Evolutionary conservation across 2,329 filamentous ascomycete species (phyloP).

Genomic region (Cercospora brassicicola): DNA sequence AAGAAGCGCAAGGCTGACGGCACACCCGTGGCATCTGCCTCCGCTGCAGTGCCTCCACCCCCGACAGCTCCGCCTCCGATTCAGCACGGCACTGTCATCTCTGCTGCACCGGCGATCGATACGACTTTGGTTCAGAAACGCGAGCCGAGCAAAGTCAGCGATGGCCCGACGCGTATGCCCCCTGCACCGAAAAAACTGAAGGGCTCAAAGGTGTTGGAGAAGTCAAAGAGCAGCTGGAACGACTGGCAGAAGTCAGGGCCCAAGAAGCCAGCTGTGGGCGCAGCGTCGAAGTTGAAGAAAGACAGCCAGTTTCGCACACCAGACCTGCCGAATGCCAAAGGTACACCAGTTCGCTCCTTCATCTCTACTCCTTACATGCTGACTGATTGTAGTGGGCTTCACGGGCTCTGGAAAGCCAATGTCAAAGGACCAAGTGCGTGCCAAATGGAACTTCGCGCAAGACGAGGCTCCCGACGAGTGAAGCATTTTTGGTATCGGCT

Average conservation of each 20-base stretch:
- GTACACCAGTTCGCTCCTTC: slow-evolving; percentile 49
- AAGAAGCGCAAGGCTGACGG: slow-evolving; percentile 76
- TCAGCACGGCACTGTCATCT: slow-evolving; percentile 59
- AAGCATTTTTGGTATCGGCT: not conserved
- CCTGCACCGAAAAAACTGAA: slow-evolving; percentile 73
- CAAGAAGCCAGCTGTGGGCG: slow-evolving; percentile 33
- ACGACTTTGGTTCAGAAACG: slow-evolving; percentile 62
- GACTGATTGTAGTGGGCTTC: slow-evolving; percentile 51
- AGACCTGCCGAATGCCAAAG: slow-evolving; percentile 80
- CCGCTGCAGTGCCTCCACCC: slow-evolving; percentile 40
- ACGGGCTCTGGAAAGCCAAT: slow-evolving; percentile 93
- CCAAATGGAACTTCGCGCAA: slow-evolving; percentile 32
- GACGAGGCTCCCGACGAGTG: slow-evolving; percentile 28
- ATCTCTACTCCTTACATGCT: not conserved
- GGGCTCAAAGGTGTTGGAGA: slow-evolving; percentile 88
- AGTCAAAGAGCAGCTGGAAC: slow-evolving; percentile 90
- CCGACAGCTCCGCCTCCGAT: slow-evolving; percentile 40
- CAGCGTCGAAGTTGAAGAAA: slow-evolving; percentile 30
- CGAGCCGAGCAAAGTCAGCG: slow-evolving; percentile 62
- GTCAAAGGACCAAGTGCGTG: slow-evolving; percentile 69
- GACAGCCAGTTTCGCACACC: slow-evolving; percentile 59
- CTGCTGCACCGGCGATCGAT: slow-evolving; percentile 66
- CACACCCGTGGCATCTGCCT: slow-evolving; percentile 50
- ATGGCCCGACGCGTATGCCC: slow-evolving; percentile 50
- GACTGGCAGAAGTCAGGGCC: slow-evolving; percentile 75